Percentiles rank a stretch among this genome's conserved stretches.
Evolutionary conservation across 2,329 filamentous ascomycete species (phyloP).

Genomic region (Metarhizium sp.): DNA sequence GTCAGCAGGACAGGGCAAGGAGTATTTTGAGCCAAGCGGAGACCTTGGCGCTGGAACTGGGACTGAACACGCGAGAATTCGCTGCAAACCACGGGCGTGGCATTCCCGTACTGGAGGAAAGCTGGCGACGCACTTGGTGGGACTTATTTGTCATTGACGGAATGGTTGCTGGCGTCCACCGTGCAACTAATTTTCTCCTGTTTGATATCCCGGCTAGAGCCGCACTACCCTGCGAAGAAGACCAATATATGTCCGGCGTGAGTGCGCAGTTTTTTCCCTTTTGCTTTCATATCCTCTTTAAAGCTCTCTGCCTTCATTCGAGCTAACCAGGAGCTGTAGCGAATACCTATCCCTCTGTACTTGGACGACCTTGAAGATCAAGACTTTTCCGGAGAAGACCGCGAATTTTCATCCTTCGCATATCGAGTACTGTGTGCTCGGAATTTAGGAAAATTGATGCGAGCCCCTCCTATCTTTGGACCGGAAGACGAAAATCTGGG

Average conservation of each 20-base stretch:
- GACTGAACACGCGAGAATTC: constrained; percentile 62
- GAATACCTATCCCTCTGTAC: constrained; percentile 48
- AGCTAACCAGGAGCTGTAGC: constrained; percentile 25
- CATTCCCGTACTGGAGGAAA: constrained; percentile 66
- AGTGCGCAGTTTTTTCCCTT: constrained; percentile 16
- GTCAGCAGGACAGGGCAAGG: constrained; percentile 59
- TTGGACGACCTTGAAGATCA: constrained; percentile 68
- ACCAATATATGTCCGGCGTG: constrained; percentile 55
- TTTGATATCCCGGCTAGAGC: constrained; percentile 60
- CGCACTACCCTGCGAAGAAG: constrained; percentile 72
- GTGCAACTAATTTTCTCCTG: constrained; percentile 59
- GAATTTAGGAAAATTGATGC: constrained; percentile 69
- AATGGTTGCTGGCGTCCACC: constrained; percentile 73
- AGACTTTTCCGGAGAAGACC: constrained; percentile 62
- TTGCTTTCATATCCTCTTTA: neutral
- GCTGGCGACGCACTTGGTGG: constrained; percentile 88
- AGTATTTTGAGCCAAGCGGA: constrained; percentile 60
- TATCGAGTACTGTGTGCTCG: constrained; percentile 76
- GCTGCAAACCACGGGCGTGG: constrained; percentile 54
- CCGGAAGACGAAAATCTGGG: constrained; percentile 43
- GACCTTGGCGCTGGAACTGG: constrained; percentile 63
- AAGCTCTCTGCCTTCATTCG: neutral
- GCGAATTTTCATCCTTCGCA: constrained; percentile 71
- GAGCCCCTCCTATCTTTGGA: constrained; percentile 39
- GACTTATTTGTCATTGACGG: constrained; percentile 71